Base-by-base conservation (phyloP, 139 green algal species). In the Volvox reticuliferus region DNA sequence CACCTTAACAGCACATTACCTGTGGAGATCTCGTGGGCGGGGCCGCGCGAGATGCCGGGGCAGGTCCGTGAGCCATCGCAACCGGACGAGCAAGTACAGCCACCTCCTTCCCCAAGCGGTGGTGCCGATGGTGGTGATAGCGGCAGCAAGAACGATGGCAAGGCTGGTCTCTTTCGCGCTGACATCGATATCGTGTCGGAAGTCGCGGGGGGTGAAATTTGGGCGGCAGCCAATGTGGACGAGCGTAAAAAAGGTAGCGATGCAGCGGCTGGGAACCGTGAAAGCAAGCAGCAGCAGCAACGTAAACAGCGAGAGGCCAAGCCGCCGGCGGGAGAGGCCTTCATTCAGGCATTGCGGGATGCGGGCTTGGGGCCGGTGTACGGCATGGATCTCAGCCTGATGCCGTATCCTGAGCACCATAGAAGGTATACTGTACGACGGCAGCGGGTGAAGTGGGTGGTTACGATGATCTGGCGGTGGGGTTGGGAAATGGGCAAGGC, bases 381-480 rank as follows among this genome's bases (percentile, higher is more conserved):
- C 67, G 83, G 83, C 35, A 12, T 80, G 67, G 83, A 88, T 32
- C 67, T 88, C 32, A 81, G 67, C 36, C 67, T 63, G 1, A 24
- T 80, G 83, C 83, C 83, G 67, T 88, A 88, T 65, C 83, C 83
- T 24, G 24, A 37, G 13, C 83, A 88, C 67, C 83, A 88, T 68
- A 26, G 83, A 26, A 88, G 82, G 82, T 50, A 55, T 5, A 9
- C 44, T 9, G 9, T 55, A 55, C 44, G 44, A 55, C 44, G 44
- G 44, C 44, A 55, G 44, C 44, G 44, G 9, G 44, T 55, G 44
- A 55, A 55, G 9, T n/a, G n/a, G n/a, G n/a, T n/a, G 44, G 5
- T 9, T 5, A 55, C 5, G 44, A 55, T 55, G 44, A 55, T 9
- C 44, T 55, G 44, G 44, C 44, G 44, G 9, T 9, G 44, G 44